phyloP scores from a whole-genome alignment of 306 rosid species.

The Ammopiptanthus mongolicus region DNA sequence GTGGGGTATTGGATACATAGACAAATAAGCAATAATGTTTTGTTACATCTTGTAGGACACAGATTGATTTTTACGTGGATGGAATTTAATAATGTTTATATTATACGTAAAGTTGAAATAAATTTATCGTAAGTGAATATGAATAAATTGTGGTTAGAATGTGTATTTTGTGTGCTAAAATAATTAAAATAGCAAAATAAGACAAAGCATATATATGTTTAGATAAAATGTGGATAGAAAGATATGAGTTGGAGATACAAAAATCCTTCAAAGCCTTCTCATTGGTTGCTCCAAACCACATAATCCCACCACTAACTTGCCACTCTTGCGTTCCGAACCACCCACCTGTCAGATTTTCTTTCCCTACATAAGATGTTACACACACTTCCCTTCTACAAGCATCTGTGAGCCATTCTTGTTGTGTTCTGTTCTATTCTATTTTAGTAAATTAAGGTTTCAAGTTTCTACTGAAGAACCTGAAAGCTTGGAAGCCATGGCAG shows the following conservation, averaged over 20 bases:
- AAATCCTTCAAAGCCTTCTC: slow-evolving; percentile 38
- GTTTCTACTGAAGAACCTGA: neutral
- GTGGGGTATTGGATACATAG: too few relatives aligned
- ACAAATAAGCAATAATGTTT: too few relatives aligned
- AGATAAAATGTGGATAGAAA: slow-evolving; percentile 59
- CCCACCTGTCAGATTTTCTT: slow-evolving; percentile 3
- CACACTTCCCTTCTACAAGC: slow-evolving; percentile 19
- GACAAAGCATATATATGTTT: neutral
- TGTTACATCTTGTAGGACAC: too few relatives aligned
- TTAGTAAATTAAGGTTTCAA: neutral
- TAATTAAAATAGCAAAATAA: too few relatives aligned
- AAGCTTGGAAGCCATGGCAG: slow-evolving; percentile 34
- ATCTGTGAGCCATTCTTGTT: neutral
- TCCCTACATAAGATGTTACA: slow-evolving; percentile 2
- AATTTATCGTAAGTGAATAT: too few relatives aligned
- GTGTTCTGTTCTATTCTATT: neutral
- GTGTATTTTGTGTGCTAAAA: too few relatives aligned
- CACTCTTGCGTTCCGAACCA: slow-evolving; percentile 16
- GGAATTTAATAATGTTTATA: too few relatives aligned
- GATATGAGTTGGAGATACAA: slow-evolving; percentile 39
- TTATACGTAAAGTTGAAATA: too few relatives aligned
- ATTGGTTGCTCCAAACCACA: slow-evolving; percentile 43
- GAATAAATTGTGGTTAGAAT: too few relatives aligned
- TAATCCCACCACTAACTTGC: slow-evolving; percentile 28
- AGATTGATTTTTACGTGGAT: too few relatives aligned